Base-by-base conservation (phyloP, 345 rosid species). In the Eutrema yunnanense region DNA sequence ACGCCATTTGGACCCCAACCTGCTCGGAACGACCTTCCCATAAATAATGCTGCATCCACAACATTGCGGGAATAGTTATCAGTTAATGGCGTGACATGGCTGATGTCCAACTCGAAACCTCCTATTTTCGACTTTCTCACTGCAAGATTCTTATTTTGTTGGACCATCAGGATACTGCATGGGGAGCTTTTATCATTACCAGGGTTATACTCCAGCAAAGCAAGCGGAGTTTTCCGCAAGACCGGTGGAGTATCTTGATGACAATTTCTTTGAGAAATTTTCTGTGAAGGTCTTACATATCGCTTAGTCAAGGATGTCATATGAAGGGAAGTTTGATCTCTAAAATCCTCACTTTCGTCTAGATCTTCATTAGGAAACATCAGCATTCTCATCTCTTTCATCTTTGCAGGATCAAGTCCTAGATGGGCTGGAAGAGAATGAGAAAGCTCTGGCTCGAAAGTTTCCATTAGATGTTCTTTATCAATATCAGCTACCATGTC, bases 1-100 rank as follows among this genome's bases (percentile, higher is more conserved):
- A 92, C 76, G 27, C 97, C 97, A 87, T 87, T 90, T 26, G 96
- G 99, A 3, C 97, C 97, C 99, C 99, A 95, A 14, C 99, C 99
- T 36, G 86, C 99, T 69, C 97, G 97, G 81, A 92, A 95, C 43
- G 97, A 92, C 78, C 92, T 84, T 63, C 96, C 96, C 99, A 92
- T 95, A 79, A 95, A 95, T 63, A 95, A 80, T 69, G 89, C 98
- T 10, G 98, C 95, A 82, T 95, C 99, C 68, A 90, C 96, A 74
- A 95, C 76, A 78, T 88, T 88, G 73, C 63, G 73, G 59, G 96
- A 92, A 85, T 86, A 84, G 81, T 82, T 81, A 70, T 83, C 87
- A 62, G 84, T 82, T 38, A 90, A 67, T 54, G 92, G 96, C 49
- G 98, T 90, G 62, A 61, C 89, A 46, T 68, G 79, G 72, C 81